These are phyloP conservation scores for Rhizoclosmatium globosum DNA, from an alignment of 192 early-diverging fungal genomes.

Conservation along the genomic window DNA sequence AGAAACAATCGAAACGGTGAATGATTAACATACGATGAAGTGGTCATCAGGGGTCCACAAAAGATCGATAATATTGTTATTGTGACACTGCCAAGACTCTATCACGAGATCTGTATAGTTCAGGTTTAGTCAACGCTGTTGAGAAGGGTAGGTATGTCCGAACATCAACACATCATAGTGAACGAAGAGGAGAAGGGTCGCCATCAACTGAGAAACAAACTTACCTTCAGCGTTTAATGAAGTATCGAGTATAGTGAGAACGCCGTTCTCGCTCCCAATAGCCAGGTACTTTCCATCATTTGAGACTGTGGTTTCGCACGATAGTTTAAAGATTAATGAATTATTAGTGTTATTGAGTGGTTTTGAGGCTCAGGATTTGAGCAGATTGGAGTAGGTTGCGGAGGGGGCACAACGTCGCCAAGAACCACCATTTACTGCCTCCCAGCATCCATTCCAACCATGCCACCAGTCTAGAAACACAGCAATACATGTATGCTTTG, in stretches of 20 bases:
- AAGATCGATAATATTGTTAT: conserved; percentile 84
- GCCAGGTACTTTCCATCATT: conserved; percentile 68
- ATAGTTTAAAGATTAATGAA: background rate
- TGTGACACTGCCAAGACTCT: conserved; percentile 66
- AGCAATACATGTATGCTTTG: too few species aligned
- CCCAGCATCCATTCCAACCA: too few species aligned
- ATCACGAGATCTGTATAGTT: background rate
- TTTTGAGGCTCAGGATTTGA: background rate
- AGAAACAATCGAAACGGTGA: conserved; percentile 2
- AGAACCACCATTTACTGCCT: too few species aligned
- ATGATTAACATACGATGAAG: conserved; percentile 54
- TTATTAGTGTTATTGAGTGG: background rate
- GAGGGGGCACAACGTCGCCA: background rate
- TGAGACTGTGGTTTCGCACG: conserved; percentile 13
- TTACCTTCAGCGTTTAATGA: conserved; percentile 38
- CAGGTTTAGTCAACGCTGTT: background rate
- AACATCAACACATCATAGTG: background rate
- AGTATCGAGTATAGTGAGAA: conserved; percentile 67
- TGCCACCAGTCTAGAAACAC: too few species aligned
- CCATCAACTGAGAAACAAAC: background rate
- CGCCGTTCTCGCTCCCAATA: conserved; percentile 74
- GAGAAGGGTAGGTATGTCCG: background rate
- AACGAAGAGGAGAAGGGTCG: background rate
- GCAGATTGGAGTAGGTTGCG: background rate
- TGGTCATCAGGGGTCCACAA: conserved; percentile 78